A percentile compares a stretch with the other conserved stretches of the same genome.
Evolutionary conservation across 805 yeast genomes (phyloP).

Genomic region (Yarrowia divulgata): DNA sequence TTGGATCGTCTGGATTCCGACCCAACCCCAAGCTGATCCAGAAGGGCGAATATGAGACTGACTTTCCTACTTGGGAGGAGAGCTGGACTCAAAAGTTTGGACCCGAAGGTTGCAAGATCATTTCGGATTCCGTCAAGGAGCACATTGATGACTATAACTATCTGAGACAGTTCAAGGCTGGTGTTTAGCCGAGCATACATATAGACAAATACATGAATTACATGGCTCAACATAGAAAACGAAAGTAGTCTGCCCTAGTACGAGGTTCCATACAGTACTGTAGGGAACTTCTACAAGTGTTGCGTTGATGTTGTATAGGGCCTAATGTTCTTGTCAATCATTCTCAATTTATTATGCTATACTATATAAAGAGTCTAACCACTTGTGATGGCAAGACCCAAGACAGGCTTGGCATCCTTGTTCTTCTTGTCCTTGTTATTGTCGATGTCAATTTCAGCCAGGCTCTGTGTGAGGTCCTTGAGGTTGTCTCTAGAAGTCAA

Average conservation of each 20-base stretch:
- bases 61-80: slow-evolving; percentile 44
- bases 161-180: slow-evolving; percentile 42
- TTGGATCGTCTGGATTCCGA: slow-evolving; percentile 43
- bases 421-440: slow-evolving; percentile 31
- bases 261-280: too few relatives aligned
- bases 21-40: slow-evolving; percentile 31
- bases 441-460: slow-evolving; percentile 36
- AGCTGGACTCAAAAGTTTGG: slow-evolving; percentile 42
- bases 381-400: slow-evolving; percentile 36
- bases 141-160: slow-evolving; percentile 45
- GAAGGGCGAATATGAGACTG: slow-evolving; percentile 41
- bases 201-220: background rate
- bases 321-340: too few relatives aligned
- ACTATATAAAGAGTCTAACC: background rate
- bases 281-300: too few relatives aligned
- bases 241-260: too few relatives aligned
- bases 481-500: slow-evolving; percentile 21
- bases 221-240: too few relatives aligned
- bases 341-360: slow-evolving; percentile 7
- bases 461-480: slow-evolving; percentile 28
- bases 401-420: slow-evolving; percentile 28
- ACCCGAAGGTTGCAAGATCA: slow-evolving; percentile 34
- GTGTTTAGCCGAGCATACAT: background rate
- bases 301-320: too few relatives aligned
- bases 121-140: slow-evolving; percentile 43